Base-by-base conservation (phyloP, 805 yeast species). In the Lipomyces chichibuensis region DNA sequence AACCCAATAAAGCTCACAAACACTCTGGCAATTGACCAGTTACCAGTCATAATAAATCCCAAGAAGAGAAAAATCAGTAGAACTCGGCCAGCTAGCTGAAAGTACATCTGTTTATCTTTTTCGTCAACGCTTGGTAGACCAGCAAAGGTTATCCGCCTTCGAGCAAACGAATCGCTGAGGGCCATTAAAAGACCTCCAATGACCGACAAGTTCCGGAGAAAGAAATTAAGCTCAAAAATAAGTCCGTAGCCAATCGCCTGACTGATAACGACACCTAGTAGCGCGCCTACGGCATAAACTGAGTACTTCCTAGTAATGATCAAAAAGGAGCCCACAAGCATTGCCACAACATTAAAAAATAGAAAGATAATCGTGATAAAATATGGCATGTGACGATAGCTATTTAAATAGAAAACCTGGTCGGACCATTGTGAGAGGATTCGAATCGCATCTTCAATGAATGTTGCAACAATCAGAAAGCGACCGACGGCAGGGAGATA, bases 201-300 rank as follows among this genome's bases (percentile, higher is more conserved):
- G 60, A 94, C 94, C 27, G 96, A 89, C 72, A 93, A 82, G 77
- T 92, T 92, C 80, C 98, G 87, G 75, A 92, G 84, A 74, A 95
- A 86, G 80, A 93, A 94, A 66, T 86, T 85, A 37, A 89, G 83
- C 74, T 93, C 97, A 73, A 89, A 87, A 71, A 91, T 85, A 70
- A 93, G 82, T 4, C 98, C 98, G 76, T 94, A 94, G 67, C 90
- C 90, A 14, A 93, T 71, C 5, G 97, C 97, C 81, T 94, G 99
- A 57, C 87, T 77, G 17, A 91, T 75, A 43, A 94, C 91, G 69
- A 92, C 94, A 6, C 83, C 81, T 54, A 89, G 79, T 71, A 94
- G 83, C 0, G 88, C 84, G 57, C 85, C 83, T 4, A 96, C 88
- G 8, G 97, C 92, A 71, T 85, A 82, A 59, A 86, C 85, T 25